These are phyloP conservation scores for Dictyophora rubrovolvata DNA, from an alignment of 768 basidiomycete genomes.

Conservation along the genomic window DNA sequence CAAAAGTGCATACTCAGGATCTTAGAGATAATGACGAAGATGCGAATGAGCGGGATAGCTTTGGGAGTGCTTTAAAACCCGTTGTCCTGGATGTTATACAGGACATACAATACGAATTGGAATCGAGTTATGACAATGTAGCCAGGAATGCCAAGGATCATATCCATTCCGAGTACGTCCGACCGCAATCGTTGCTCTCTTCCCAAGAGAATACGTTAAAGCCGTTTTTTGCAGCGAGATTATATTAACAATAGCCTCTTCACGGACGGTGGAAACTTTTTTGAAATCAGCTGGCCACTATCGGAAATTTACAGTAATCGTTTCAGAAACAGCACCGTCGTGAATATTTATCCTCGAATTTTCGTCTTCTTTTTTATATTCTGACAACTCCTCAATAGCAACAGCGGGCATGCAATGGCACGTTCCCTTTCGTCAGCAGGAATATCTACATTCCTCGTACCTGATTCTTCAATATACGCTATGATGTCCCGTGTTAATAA, in stretches of 20 bases:
- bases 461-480: conserved; percentile 92
- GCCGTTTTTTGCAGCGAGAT: conserved; percentile 57
- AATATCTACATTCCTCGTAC: conserved; percentile 93
- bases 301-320: conserved; percentile 91
- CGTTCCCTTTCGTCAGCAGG: conserved; percentile 65
- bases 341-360: conserved; percentile 29
- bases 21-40: conserved; percentile 42
- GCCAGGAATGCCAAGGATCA: conserved; percentile 92
- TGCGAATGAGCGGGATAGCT: conserved; percentile 65
- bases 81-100: conserved; percentile 95
- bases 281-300: conserved; percentile 83
- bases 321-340: conserved; percentile 92
- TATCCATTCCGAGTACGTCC: conserved; percentile 90
- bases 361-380: conserved; percentile 4
- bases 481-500: conserved; percentile 97
- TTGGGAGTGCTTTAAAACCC: conserved; percentile 73
- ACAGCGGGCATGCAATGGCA: conserved; percentile 80
- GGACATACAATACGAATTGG: conserved; percentile 91
- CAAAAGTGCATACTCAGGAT: conserved; percentile 31
- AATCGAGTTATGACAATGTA: conserved; percentile 91
- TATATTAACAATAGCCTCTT: conserved; percentile 88
- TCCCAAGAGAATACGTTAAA: conserved; percentile 1
- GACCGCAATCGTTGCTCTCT: neutral
- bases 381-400: conserved; percentile 33
- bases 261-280: conserved; percentile 88